A percentile compares a stretch with the other conserved stretches of the same genome.
Evolutionary conservation across 371 early-diverging fungal species (phyloP).

Genomic region (Rhizopus stolonifer): DNA sequence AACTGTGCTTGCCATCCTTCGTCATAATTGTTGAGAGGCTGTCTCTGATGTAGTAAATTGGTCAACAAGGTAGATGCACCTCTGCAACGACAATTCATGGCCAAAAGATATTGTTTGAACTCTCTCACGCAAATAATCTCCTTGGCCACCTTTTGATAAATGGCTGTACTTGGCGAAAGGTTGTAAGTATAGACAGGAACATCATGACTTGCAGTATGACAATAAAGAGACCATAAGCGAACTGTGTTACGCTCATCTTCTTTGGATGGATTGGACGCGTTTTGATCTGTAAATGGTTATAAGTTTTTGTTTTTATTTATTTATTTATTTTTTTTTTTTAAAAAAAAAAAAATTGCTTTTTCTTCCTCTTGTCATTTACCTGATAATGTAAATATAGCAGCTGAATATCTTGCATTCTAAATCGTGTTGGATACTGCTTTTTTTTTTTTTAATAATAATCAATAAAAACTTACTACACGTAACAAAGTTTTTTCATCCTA

Average conservation of each 20-base stretch:
- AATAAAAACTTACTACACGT: conserved; percentile 32
- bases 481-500: conserved; percentile 34
- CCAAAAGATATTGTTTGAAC: conserved; percentile 67
- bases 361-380: conserved; percentile 19
- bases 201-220: conserved; percentile 36
- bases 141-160: conserved; percentile 61
- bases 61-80: conserved; percentile 65
- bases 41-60: conserved; percentile 63
- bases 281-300: conserved; percentile 41
- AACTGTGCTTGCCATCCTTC: conserved; percentile 73
- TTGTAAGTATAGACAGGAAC: conserved; percentile 67
- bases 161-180: conserved; percentile 61
- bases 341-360: neutral
- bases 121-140: conserved; percentile 67
- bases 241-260: conserved; percentile 59
- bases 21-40: conserved; percentile 54
- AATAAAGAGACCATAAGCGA: conserved; percentile 62
- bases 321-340: neutral
- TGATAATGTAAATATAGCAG: conserved; percentile 47
- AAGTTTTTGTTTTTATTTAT: no score
- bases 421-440: no score
- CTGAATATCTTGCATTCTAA: conserved; percentile 34
- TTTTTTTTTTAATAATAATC: neutral
- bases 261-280: conserved; percentile 33
- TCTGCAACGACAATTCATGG: conserved; percentile 61